Percentiles rank a stretch among this genome's conserved stretches.
Conservation (phyloP, 1,284 basidiomycete species). For the Ustilago xerochloae region DNA sequence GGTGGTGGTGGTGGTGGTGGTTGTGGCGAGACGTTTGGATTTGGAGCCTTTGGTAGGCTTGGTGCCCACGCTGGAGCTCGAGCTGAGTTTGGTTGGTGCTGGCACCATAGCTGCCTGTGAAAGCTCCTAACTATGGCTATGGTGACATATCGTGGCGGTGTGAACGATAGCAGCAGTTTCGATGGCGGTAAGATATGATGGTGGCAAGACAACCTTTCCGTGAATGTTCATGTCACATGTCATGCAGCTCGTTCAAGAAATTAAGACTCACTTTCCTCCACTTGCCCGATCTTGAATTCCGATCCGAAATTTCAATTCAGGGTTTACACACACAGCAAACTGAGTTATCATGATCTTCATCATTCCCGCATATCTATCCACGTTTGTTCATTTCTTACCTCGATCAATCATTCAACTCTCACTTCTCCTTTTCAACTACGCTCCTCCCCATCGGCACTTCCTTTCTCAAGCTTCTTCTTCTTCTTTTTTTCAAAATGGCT, state of each 20-base stretch:
- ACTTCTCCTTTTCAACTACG: background rate
- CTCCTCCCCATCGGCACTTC: conserved; percentile 2
- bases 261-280: conserved; percentile 12
- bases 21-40: conserved; percentile 6
- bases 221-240: background rate
- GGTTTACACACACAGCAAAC: background rate
- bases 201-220: background rate
- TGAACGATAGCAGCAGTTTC: background rate
- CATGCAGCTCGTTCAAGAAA: background rate
- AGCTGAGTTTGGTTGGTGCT: conserved; percentile 30
- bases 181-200: background rate
- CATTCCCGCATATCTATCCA: too few relatives aligned
- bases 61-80: conserved; percentile 1
- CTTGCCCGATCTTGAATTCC: conserved; percentile 7
- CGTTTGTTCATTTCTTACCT: too few relatives aligned
- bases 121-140: background rate
- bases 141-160: background rate
- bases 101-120: conserved; percentile 24
- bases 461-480: background rate
- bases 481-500: conserved; percentile 61
- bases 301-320: background rate
- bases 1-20: conserved; percentile 4
- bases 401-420: too few relatives aligned
- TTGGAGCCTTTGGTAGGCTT: conserved; percentile 20
- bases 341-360: background rate